Conservation (phyloP, 306 rosid genomes). For the Ammopiptanthus mongolicus region DNA sequence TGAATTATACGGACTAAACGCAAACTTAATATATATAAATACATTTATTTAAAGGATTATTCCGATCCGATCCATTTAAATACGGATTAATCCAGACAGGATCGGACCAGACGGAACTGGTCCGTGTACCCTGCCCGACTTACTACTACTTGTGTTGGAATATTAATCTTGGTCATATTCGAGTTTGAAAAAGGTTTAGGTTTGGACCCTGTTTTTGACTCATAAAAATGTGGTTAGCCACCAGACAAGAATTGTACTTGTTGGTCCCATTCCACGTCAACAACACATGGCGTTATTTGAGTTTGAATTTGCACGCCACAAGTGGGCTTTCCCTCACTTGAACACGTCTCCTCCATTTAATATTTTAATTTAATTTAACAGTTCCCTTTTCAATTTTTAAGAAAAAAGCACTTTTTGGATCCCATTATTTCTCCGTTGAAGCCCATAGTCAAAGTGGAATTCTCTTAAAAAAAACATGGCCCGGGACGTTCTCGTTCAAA, state of each 20-base stretch:
- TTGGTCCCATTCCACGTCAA: constrained; percentile 63
- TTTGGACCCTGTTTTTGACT: constrained; percentile 3
- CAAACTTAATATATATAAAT: no score
- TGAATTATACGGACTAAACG: no score
- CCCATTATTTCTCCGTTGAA: neutral
- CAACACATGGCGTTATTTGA: constrained; percentile 35
- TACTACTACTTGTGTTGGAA: neutral
- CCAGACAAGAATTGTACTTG: constrained; percentile 15
- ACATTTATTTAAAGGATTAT: no score
- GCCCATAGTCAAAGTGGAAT: constrained; percentile 5
- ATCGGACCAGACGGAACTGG: no score
- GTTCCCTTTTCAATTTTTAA: neutral
- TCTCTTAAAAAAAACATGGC: neutral
- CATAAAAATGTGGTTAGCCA: constrained; percentile 14
- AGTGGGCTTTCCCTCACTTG: neutral
- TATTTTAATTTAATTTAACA: neutral
- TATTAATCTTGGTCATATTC: neutral
- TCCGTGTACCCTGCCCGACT: no score
- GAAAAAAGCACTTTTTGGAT: neutral
- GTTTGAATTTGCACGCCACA: constrained; percentile 50
- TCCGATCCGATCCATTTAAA: no score
- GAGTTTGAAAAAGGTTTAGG: constrained; percentile 29
- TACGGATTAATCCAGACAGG: no score
- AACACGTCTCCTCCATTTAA: constrained; percentile 42
- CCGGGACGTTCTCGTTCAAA: neutral